phyloP scores from a whole-genome alignment of 2,329 filamentous ascomycete genomes.

The Pezicula carpinea region DNA sequence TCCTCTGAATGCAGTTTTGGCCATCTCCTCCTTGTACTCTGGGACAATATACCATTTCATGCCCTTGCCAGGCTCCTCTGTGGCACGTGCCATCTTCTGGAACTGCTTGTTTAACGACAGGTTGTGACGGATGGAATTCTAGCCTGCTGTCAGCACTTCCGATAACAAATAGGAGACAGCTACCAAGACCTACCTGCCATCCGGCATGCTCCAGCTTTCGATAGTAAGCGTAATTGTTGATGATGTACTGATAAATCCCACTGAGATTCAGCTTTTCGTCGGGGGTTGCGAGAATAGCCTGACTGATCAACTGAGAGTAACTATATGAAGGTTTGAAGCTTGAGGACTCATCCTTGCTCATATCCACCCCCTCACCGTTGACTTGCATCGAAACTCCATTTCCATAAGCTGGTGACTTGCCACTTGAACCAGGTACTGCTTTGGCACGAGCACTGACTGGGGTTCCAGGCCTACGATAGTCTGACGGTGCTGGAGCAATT shows the following conservation, averaged over 20 bases:
- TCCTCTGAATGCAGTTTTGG: conserved; percentile 48
- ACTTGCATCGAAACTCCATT: conserved; percentile 38
- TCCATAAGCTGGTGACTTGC: conserved; percentile 25
- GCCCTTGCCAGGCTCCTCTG: conserved; percentile 93
- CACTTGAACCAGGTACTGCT: conserved; percentile 14
- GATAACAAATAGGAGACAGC: conserved; percentile 1
- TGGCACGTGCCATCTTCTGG: conserved; percentile 85
- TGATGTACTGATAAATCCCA: conserved; percentile 93
- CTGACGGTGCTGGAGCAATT: conserved; percentile 55
- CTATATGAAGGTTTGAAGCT: conserved; percentile 95
- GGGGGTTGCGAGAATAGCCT: conserved; percentile 82
- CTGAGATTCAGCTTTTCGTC: conserved; percentile 88
- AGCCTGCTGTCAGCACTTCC: conserved; percentile 20
- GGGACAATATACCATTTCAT: conserved; percentile 98
- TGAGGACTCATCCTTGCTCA: conserved; percentile 77
- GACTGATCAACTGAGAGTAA: conserved; percentile 94
- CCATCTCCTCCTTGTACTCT: conserved; percentile 81
- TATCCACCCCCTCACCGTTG: conserved; percentile 57
- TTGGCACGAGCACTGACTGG: conserved; percentile 32
- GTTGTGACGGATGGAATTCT: conserved; percentile 97
- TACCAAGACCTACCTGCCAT: conserved; percentile 69
- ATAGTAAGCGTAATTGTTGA: conserved; percentile 88
- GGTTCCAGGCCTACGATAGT: conserved; percentile 57
- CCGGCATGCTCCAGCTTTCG: conserved; percentile 68
- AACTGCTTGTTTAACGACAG: conserved; percentile 93